Base-by-base conservation (phyloP, 306 rosid species). In the Dalbergia cochinchinensis region DNA sequence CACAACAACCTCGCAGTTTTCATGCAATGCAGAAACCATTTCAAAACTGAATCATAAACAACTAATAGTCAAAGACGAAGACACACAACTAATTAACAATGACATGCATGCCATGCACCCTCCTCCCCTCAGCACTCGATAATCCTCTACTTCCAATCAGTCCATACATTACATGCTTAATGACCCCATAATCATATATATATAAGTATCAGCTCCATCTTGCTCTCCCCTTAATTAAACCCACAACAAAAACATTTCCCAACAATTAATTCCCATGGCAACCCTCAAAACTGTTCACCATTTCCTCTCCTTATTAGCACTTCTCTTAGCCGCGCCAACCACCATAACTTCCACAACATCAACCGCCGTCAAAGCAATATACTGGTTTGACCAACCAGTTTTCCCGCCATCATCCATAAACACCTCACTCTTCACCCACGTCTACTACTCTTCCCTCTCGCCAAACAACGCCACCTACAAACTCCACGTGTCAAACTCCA, bases 371-470 rank as follows among this genome's bases (percentile, higher is more conserved):
- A 93, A 91, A 78, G 86, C 76, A 1, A 80, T 84, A 64, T 93
- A 91, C 57, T 93, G 88, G 73, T 69, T 86, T 16, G 79, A 85
- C 13, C 64, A 74, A n/a, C 82, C 11, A 37, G 5, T 66, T 9
- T 83, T 91, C 77, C 90, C 92, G 42, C 84, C 94, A 50, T 90
- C 97, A 5, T 72, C 91, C 74, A 86, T 93, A 39, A 55, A 91
- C 87, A 88, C 97, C 5, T 73, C 94, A 45, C 85, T 83, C 47
- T 85, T 90, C 84, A 93, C 97, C 8, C 98, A 90, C 77, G 42
- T 93, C 8, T 87, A 74, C 85, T 91, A 83, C 48, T 87, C 97
- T 7, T 93, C 91, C 65, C 75, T 90, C 14, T 6, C 13, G 8
- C 97, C 95, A 1, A 83, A 67, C 81, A 80, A 80, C 10, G 13